Evolutionary conservation across 768 basidiomycete genomes (phyloP).

Genomic region (Trichaptum fuscoviolaceum): DNA sequence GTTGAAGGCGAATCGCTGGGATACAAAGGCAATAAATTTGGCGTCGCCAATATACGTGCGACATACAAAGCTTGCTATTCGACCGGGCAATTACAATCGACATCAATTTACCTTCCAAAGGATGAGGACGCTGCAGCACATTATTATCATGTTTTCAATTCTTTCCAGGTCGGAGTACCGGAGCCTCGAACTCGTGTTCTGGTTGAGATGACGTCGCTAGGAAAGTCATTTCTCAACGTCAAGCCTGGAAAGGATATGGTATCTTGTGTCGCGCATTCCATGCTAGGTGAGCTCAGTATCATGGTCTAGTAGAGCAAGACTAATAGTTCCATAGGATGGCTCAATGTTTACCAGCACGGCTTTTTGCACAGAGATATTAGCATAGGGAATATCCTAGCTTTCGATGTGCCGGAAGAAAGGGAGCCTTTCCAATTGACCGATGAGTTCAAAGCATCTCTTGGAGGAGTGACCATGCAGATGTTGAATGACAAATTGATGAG

Average conservation of each 20-base stretch:
- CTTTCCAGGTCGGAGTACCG: background rate
- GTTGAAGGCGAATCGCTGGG: background rate
- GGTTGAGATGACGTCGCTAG: background rate
- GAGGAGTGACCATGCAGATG: background rate
- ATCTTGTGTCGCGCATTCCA: constrained; percentile 4
- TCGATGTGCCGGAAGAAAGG: background rate
- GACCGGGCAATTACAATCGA: background rate
- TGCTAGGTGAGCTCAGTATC: constrained; percentile 7
- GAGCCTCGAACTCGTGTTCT: background rate
- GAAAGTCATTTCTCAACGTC: background rate
- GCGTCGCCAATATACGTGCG: background rate
- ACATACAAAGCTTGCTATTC: background rate
- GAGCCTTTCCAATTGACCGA: background rate
- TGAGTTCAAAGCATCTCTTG: background rate
- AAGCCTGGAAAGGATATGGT: background rate
- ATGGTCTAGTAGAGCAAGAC: background rate
- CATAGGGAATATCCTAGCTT: background rate
- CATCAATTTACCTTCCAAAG: background rate
- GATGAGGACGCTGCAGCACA: background rate
- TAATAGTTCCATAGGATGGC: background rate
- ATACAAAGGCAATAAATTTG: background rate
- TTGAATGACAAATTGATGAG: background rate
- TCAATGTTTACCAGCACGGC: background rate
- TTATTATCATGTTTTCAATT: background rate
- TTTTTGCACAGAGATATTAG: constrained; percentile 3